Base-by-base conservation (phyloP, 805 yeast species). In the Zygoascus tannicola region DNA sequence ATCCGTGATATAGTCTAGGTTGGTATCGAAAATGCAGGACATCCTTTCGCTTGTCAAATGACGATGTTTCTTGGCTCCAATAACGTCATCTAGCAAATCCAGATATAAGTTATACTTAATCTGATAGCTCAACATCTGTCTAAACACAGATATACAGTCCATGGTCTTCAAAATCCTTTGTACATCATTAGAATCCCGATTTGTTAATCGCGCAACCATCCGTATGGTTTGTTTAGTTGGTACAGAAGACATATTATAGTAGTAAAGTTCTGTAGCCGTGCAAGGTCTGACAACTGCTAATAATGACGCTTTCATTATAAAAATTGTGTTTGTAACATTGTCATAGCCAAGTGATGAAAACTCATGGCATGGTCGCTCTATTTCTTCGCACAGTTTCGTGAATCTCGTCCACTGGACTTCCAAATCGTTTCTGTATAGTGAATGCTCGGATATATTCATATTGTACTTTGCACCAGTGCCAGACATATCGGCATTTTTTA, bases 341-440 rank as follows among this genome's bases (percentile, higher is more conserved):
- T 66, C 70, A 20, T 67, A 51, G n/a, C 63, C 61, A 1, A 82
- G 55, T 1, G 78, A 65, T 32, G 85, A 66, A 0, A 81, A 70
- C 54, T 84, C 92, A 46, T 72, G 70, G 16, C 77, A 68, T 38
- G 71, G 70, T 46, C 74, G 80, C 46, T 72, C 73, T 43, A 83
- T 68, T 54, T 87, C 95, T 44, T 73, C 75, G 56, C 94, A 80
- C 21, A 87, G 66, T 2, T 84, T 70, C 46, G 78, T 81, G 45
- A 88, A 73, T 47, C 80, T 76, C 28, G 73, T 66, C 83, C 94
- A 80, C 52, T 79, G 79, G 23, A 70, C 70, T 39, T 64, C 60
- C n/a, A 70, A 49, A 33, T 66, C 65, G 4, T 61, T 46, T 20
- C 65, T 56, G 49, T 66, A 66, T 2, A 64, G 60, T 30, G 63